These are phyloP conservation scores for Olyra latifolia DNA, from an alignment of 176 grass and related monocot genomes.

Conservation along the genomic window DNA sequence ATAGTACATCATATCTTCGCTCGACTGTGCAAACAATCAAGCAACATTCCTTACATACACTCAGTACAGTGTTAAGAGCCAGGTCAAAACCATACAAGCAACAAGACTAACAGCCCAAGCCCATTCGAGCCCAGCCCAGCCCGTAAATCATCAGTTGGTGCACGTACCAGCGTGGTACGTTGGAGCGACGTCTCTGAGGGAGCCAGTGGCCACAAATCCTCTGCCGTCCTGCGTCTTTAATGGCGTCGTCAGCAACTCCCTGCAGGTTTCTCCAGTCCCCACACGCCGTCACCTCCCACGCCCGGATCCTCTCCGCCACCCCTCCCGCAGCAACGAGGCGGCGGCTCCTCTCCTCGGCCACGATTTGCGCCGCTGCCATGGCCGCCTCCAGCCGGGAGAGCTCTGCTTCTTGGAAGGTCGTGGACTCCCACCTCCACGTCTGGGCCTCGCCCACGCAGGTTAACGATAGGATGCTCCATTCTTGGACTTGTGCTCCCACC, in stretches of 20 bases:
- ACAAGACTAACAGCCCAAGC: no score
- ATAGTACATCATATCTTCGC: no score
- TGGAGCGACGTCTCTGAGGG: neutral
- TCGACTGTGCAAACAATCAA: no score
- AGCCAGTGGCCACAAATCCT: neutral
- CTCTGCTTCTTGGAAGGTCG: slow-evolving; percentile 49
- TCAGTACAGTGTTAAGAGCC: no score
- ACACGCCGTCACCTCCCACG: neutral
- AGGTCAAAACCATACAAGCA: no score
- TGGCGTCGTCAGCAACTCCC: slow-evolving; percentile 9
- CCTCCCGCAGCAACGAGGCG: slow-evolving; percentile 7
- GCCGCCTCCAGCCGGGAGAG: slow-evolving; percentile 28
- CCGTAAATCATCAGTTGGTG: no score
- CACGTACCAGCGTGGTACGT: neutral
- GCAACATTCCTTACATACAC: no score
- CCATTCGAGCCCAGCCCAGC: no score
- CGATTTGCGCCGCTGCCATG: slow-evolving; percentile 22
- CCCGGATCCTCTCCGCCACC: neutral
- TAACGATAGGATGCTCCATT: neutral
- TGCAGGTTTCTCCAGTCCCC: slow-evolving; percentile 21
- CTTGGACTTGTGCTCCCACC: neutral
- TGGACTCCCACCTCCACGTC: slow-evolving; percentile 90
- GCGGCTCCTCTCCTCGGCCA: slow-evolving; percentile 28
- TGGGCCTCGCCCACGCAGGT: slow-evolving; percentile 83
- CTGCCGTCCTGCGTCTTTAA: neutral